Base-by-base conservation (phyloP, 108 stramenopile genomes). In the Nannochloropsis oceanica region DNA sequence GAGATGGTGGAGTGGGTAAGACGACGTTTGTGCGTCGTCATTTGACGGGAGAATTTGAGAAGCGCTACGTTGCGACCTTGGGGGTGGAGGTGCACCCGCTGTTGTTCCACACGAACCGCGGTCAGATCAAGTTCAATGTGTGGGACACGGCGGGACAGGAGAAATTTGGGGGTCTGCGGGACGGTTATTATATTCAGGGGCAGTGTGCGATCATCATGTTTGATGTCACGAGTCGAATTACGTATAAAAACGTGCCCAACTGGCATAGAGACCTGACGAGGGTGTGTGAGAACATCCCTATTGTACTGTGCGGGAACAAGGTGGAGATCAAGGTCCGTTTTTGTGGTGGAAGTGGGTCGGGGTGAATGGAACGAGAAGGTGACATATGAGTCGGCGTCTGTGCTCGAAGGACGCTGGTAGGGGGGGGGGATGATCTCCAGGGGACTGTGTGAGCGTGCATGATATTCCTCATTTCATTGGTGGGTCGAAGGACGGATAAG, bases 111-210 rank as follows among this genome's bases (percentile, higher is more conserved):
- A 99, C 99, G 85, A 98, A 97, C 92, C 93, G 96, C 83, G 99
- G 99, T 27, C 95, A 95, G 79, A 96, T 99, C 92, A 95, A 96
- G 89, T 99, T 98, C 95, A 99, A 98, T 88, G 97, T 98, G 44
- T 99, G 99, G 99, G 99, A 99, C 88, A 99, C 99, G 22, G 99
- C 99, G 43, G 99, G 99, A 59, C 99, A 99, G 92, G 99, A 99
- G 89, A 98, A 97, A 92, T 98, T 97, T 83, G 97, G 97, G 27
- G 99, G 97, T 79, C 93, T 99, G 27, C 95, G 97, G 80, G 99
- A 99, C 89, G 97, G 91, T 44, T 93, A 93, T 90, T 93, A 92
- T 95, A 98, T 99, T 92, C 96, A 97, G 89, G 98, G 98, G 18
- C 96, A 99, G 90, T 98, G 98, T 85, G 98, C 97, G 86, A 99